phyloP scores from a whole-genome alignment of 2,329 filamentous ascomycete genomes.

The Nigrospora oryzae region DNA sequence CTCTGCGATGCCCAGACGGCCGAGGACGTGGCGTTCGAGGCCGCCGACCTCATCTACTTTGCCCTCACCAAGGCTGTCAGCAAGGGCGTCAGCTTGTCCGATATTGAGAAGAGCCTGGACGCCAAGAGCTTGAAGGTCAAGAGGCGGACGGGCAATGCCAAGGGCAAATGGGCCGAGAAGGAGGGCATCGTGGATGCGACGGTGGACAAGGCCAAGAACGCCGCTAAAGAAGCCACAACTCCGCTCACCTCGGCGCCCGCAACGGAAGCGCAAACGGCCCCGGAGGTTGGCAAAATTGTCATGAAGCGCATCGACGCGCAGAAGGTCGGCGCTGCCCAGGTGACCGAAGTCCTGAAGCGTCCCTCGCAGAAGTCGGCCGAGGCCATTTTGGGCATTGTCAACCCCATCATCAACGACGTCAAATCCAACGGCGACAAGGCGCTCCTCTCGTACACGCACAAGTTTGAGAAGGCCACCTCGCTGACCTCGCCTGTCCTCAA shows the following conservation, averaged over 20 bases:
- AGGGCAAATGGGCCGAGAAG: conserved; percentile 84
- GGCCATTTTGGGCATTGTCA: conserved; percentile 81
- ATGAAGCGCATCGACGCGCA: conserved; percentile 75
- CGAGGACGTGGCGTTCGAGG: conserved; percentile 84
- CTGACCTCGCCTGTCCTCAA: conserved; percentile 81
- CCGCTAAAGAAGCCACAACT: conserved; percentile 23
- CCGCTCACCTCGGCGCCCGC: conserved; percentile 25
- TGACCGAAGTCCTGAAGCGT: conserved; percentile 70
- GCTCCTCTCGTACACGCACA: conserved; percentile 88
- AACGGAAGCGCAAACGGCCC: conserved; percentile 29
- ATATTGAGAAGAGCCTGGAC: conserved; percentile 88
- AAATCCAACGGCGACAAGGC: conserved; percentile 78
- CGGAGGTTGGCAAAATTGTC: conserved; percentile 48
- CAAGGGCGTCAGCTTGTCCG: conserved; percentile 75
- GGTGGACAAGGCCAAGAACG: conserved; percentile 22
- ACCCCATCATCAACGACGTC: conserved; percentile 85
- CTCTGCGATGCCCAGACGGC: conserved; percentile 78
- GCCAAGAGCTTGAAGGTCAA: conserved; percentile 94
- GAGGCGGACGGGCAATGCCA: conserved; percentile 85
- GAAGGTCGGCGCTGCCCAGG: conserved; percentile 52
- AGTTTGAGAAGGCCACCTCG: conserved; percentile 93
- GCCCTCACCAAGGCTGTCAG: conserved; percentile 82
- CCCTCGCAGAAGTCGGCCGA: conserved; percentile 95
- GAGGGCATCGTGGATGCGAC: conserved; percentile 50
- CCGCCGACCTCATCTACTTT: conserved; percentile 94